phyloP scores from a whole-genome alignment of 1,284 basidiomycete species.

The Grifola frondosa region DNA sequence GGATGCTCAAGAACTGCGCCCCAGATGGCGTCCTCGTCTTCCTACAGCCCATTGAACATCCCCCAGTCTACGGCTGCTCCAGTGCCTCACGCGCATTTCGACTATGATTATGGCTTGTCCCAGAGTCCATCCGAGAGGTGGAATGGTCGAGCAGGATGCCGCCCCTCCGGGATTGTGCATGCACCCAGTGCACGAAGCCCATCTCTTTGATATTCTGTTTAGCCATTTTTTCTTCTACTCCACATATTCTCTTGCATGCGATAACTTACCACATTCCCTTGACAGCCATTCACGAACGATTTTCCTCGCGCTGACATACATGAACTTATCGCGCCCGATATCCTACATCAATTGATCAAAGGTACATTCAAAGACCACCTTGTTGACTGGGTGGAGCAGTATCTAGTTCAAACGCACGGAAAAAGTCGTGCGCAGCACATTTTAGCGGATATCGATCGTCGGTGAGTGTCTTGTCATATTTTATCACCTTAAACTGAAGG shows the following conservation, averaged over 20 bases:
- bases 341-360: conserved; percentile 25
- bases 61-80: conserved; percentile 29
- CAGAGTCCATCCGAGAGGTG: conserved; percentile 30
- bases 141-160: no score
- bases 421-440: conserved; percentile 1
- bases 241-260: no score
- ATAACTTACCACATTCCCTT: no score
- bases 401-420: conserved; percentile 8
- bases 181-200: no score
- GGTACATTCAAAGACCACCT: conserved; percentile 24
- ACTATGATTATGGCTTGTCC: conserved; percentile 53
- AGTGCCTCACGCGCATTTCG: conserved; percentile 44
- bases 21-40: conserved; percentile 17
- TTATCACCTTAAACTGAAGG: conserved; percentile 4
- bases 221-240: no score
- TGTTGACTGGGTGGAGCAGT: conserved; percentile 15
- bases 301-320: conserved; percentile 25
- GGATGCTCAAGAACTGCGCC: conserved; percentile 30
- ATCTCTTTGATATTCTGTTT: no score
- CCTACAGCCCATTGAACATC: conserved; percentile 22
- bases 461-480: conserved; percentile 2
- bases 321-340: conserved; percentile 19
- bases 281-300: conserved; percentile 20
- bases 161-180: no score
- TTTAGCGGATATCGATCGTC: conserved; percentile 17